Percentiles rank a stretch among this genome's conserved stretches.
Conservation (phyloP, 2,329 filamentous ascomycete species). For the Fusarium phyllophilum region DNA sequence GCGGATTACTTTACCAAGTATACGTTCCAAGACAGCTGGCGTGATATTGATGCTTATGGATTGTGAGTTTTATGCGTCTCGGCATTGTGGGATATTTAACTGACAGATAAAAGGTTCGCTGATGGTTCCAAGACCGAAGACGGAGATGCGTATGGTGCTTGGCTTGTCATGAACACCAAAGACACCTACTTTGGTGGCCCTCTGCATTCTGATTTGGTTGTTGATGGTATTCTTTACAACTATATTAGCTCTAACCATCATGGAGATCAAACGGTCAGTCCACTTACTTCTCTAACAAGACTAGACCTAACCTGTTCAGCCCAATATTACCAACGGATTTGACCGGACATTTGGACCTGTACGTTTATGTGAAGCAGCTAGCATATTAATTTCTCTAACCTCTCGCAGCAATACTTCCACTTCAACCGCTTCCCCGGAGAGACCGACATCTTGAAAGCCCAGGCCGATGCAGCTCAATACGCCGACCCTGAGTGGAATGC, state of each 20-base stretch:
- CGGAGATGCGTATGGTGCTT: conserved; percentile 66
- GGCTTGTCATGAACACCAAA: conserved; percentile 72
- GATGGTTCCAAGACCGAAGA: conserved; percentile 56
- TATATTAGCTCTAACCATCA: conserved; percentile 72
- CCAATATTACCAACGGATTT: conserved; percentile 72
- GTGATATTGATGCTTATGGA: conserved; percentile 67
- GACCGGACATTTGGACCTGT: conserved; percentile 71
- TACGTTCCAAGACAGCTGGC: conserved; percentile 68
- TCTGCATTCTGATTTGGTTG: conserved; percentile 69
- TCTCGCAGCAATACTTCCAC: conserved; percentile 63
- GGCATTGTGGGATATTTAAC: background rate
- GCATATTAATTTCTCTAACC: background rate
- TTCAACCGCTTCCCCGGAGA: conserved; percentile 66
- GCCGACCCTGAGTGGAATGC: conserved; percentile 64
- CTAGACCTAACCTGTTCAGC: conserved; percentile 42
- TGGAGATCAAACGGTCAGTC: conserved; percentile 61
- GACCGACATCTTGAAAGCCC: conserved; percentile 58
- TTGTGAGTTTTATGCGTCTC: conserved; percentile 40
- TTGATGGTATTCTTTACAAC: conserved; percentile 74
- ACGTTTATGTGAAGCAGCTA: background rate
- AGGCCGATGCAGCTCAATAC: conserved; percentile 63
- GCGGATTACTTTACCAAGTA: conserved; percentile 75
- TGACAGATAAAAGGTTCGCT: conserved; percentile 42
- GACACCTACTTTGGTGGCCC: conserved; percentile 72
- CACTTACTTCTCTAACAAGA: accelerated